Evolutionary conservation across 2,329 filamentous ascomycete species (phyloP).

Genomic region (Claviceps maximensis): DNA sequence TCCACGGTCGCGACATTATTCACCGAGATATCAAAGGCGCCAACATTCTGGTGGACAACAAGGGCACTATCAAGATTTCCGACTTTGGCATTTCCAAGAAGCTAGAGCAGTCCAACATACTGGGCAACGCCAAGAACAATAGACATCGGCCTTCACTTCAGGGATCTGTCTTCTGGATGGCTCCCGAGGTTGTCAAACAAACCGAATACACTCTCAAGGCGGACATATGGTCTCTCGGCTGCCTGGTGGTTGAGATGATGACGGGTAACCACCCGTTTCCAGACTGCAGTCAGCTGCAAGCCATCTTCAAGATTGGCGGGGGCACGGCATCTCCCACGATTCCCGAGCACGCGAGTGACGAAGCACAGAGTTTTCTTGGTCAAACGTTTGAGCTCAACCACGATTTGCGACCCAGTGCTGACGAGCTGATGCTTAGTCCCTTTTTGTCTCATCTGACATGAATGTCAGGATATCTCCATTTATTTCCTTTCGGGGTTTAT

Average conservation of each 20-base stretch:
- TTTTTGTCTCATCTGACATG: conserved; percentile 62
- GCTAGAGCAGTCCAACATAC: conserved; percentile 78
- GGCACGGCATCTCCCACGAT: conserved; percentile 78
- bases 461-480: neutral
- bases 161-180: conserved; percentile 99
- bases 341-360: conserved; percentile 72
- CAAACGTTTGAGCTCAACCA: conserved; percentile 95
- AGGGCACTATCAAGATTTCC: conserved; percentile 96
- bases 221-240: conserved; percentile 96
- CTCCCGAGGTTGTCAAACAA: conserved; percentile 94
- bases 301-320: conserved; percentile 95
- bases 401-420: conserved; percentile 79
- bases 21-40: conserved; percentile 98
- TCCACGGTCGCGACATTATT: conserved; percentile 91
- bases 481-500: neutral
- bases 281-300: conserved; percentile 91
- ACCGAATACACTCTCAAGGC: conserved; percentile 97
- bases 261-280: conserved; percentile 93
- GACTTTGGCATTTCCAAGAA: conserved; percentile 99
- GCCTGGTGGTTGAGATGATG: conserved; percentile 98
- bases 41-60: conserved; percentile 97
- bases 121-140: conserved; percentile 54
- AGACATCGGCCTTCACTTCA: conserved; percentile 70
- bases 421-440: conserved; percentile 72
- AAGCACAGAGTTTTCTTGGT: conserved; percentile 70